Evolutionary conservation across 2,329 filamentous ascomycete genomes (phyloP).

Genomic region (Pseudophaeomoniella oleicola): DNA sequence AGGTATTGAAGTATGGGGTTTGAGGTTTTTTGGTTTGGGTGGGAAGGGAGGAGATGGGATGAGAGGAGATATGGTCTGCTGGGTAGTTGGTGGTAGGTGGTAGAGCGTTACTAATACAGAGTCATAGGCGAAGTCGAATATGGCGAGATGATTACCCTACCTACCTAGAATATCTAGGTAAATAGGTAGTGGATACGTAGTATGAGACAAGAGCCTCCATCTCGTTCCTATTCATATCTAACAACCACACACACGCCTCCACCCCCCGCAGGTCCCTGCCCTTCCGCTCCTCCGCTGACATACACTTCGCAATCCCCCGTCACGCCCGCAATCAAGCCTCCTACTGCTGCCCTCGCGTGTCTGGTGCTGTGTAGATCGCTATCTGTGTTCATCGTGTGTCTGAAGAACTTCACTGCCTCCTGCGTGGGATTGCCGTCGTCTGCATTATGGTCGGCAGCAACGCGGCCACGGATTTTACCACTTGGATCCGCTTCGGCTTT

Average conservation of each 20-base stretch:
- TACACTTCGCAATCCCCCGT: constrained; percentile 15
- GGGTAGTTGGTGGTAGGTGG: no score
- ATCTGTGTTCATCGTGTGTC: constrained; percentile 19
- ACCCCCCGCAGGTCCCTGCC: constrained; percentile 16
- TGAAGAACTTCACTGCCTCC: no score
- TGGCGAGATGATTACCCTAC: no score
- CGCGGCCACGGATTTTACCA: constrained; percentile 11
- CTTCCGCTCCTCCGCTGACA: constrained; percentile 18
- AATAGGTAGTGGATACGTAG: no score
- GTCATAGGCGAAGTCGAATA: no score
- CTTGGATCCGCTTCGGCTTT: constrained; percentile 17
- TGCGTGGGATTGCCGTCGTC: neutral
- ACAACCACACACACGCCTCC: constrained; percentile 18
- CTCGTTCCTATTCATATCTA: constrained; percentile 1
- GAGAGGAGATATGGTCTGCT: no score
- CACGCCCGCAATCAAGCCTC: constrained; percentile 17
- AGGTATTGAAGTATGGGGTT: no score
- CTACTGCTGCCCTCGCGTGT: constrained; percentile 18
- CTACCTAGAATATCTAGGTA: no score
- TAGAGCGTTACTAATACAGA: no score
- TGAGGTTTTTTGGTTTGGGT: no score
- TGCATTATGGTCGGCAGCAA: neutral
- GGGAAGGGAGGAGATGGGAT: no score
- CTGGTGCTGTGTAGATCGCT: constrained; percentile 17
- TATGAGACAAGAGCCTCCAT: neutral